Conservation (phyloP, 2,329 filamentous ascomycete genomes). For the Endocalyx cinctus region DNA sequence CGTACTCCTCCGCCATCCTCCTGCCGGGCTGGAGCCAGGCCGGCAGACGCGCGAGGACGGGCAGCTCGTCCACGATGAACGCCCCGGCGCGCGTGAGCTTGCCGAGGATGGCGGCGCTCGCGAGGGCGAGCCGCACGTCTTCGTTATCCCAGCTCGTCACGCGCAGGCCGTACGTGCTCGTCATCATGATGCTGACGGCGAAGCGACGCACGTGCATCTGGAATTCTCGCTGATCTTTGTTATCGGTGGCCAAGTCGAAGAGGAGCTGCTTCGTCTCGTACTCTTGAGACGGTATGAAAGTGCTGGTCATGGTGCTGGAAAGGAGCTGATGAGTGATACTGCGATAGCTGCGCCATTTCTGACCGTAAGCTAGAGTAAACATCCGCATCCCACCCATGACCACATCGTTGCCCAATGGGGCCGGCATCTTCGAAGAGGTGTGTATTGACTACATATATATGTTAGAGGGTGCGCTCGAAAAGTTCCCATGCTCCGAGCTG, state of each 20-base stretch:
- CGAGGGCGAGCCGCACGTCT: slow-evolving; percentile 10
- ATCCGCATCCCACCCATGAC: slow-evolving; percentile 35
- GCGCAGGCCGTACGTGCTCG: slow-evolving; percentile 21
- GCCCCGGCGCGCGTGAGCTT: slow-evolving; percentile 15
- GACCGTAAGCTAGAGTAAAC: slow-evolving; percentile 35
- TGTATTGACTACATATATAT: slow-evolving; percentile 16
- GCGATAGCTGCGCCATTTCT: slow-evolving; percentile 34
- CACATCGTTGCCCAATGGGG: slow-evolving; percentile 34
- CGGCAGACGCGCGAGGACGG: slow-evolving; percentile 17
- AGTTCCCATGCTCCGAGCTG: too few species aligned
- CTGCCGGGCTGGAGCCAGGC: slow-evolving; percentile 19
- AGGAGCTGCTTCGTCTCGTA: slow-evolving; percentile 41
- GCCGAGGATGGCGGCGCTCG: slow-evolving; percentile 13
- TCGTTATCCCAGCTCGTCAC: slow-evolving; percentile 19
- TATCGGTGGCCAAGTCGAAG: slow-evolving; percentile 32
- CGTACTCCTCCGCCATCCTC: slow-evolving; percentile 8
- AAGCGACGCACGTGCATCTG: slow-evolving; percentile 25
- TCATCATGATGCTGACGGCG: slow-evolving; percentile 25
- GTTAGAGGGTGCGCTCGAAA: too few species aligned
- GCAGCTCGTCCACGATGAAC: slow-evolving; percentile 23
- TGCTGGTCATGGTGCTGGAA: slow-evolving; percentile 29
- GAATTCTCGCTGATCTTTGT: slow-evolving; percentile 23
- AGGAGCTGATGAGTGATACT: slow-evolving; percentile 33
- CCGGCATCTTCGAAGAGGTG: slow-evolving; percentile 31
- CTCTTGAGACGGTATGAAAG: slow-evolving; percentile 39